Evolutionary conservation across 176 grass and related monocot genomes (phyloP), one percentile per base, ranked within the genome.

Genomic region (Urochloa ruziziensis): DNA sequence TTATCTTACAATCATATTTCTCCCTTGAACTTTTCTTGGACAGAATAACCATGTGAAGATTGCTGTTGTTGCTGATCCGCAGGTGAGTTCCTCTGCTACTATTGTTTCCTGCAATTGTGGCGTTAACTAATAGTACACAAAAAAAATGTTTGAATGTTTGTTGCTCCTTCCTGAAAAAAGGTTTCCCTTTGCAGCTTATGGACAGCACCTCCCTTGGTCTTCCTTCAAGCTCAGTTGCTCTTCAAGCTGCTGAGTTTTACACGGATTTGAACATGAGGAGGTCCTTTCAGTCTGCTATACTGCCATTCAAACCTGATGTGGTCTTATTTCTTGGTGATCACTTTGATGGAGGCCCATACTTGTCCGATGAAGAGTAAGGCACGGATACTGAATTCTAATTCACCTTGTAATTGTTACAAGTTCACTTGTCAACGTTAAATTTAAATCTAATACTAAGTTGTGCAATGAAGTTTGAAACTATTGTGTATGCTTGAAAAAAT

Each of bases 191-290:
- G 72, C 91, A 98, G 96, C 87, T 98, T 74, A 95, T 98, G 93
- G 96, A 98, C 83, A 95, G 91, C 69, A 98, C 91, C 58, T 93
- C 91, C 34, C 77, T 88, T 90, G 83, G 93, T 10, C 82, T 98
- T 78, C 77, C 89, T 71, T 68, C 37, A 6, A 89, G 87, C 32
- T 98, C 93, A 40, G 48, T 91, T 87, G 87, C 72, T 3, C 87
- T 98, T 64, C 91, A 95, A 69, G 77, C 87, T 6, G 87, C 86
- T 49, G 91, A 98, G 27, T 94, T 98, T 79, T 93, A 93, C 80
- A 98, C 96, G 53, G 93, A 98, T 89, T 78, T 98, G 82, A 92
- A 95, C 87, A 98, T 95, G 93, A 93, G 89, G 85, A 95, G 93
- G 74, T 91, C 96, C 73, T 98, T 98, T 78, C 87, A 95, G 78